Conservation (phyloP, 2,329 filamentous ascomycete genomes). For the Cladosporium phlei region DNA sequence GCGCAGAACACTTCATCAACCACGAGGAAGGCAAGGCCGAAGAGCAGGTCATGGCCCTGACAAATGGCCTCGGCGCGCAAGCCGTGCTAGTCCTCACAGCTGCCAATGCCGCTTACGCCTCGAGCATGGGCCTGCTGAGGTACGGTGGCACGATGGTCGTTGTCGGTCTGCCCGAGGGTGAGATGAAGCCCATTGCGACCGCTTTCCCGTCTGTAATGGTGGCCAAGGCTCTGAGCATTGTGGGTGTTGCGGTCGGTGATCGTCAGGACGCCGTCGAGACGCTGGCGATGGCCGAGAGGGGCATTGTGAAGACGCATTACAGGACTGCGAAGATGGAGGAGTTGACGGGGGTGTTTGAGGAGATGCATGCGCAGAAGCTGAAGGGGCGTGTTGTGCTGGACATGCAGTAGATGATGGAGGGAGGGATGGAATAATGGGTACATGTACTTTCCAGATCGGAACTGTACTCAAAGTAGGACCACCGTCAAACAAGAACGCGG, state of each 20-base stretch:
- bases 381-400: slow-evolving; percentile 47
- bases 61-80: slow-evolving; percentile 56
- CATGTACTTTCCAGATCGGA: too few species aligned
- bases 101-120: slow-evolving; percentile 44
- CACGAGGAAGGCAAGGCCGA: slow-evolving; percentile 52
- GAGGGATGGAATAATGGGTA: background rate
- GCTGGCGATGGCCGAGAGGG: slow-evolving; percentile 41
- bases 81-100: slow-evolving; percentile 54
- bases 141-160: slow-evolving; percentile 44
- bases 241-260: slow-evolving; percentile 44
- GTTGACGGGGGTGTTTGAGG: slow-evolving; percentile 41
- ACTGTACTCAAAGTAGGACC: too few species aligned
- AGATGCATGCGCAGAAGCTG: slow-evolving; percentile 44
- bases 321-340: slow-evolving; percentile 44
- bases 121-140: slow-evolving; percentile 37
- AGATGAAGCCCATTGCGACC: slow-evolving; percentile 40
- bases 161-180: slow-evolving; percentile 46
- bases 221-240: slow-evolving; percentile 39
- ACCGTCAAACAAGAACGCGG: too few species aligned
- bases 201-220: slow-evolving; percentile 40
- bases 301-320: slow-evolving; percentile 46
- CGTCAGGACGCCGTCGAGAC: slow-evolving; percentile 47
- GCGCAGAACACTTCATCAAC: slow-evolving; percentile 63
- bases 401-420: slow-evolving; percentile 23
- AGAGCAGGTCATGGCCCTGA: slow-evolving; percentile 53